These are phyloP conservation scores for Elsinoe batatas DNA, from an alignment of 2,329 filamentous ascomycete genomes.

Conservation along the genomic window DNA sequence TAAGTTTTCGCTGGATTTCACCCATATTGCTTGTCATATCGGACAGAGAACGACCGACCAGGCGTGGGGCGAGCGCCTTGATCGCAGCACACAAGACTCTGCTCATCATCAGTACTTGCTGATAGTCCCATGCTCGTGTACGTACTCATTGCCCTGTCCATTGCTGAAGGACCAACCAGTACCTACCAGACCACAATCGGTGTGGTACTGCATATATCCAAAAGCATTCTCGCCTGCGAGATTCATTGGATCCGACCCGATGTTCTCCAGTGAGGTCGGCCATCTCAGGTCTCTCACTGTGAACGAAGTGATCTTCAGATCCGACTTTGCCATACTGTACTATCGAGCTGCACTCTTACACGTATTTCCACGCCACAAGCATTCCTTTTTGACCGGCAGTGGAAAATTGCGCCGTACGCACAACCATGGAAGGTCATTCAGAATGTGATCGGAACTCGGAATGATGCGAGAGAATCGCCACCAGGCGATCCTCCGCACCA, in stretches of 20 bases:
- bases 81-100: slow-evolving; percentile 75
- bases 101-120: no score
- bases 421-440: not conserved
- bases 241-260: slow-evolving; percentile 94
- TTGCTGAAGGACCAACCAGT: slow-evolving; percentile 85
- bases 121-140: no score
- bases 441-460: not conserved
- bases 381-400: not conserved
- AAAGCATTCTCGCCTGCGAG: slow-evolving; percentile 84
- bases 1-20: slow-evolving; percentile 79
- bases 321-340: not conserved
- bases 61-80: slow-evolving; percentile 62
- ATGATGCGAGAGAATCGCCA: not conserved
- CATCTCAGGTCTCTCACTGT: not conserved
- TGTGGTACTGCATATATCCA: slow-evolving; percentile 86
- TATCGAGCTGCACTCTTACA: no score
- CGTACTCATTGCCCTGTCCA: slow-evolving; percentile 68
- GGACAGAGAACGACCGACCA: slow-evolving; percentile 64
- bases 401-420: no score
- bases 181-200: slow-evolving; percentile 59
- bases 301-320: not conserved
- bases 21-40: slow-evolving; percentile 74
- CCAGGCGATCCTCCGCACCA: not conserved
- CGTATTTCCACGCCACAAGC: not conserved
- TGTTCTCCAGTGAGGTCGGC: slow-evolving; percentile 78